Base-by-base conservation (phyloP, 176 grass and related monocot genomes). In the Dactylis glomerata region DNA sequence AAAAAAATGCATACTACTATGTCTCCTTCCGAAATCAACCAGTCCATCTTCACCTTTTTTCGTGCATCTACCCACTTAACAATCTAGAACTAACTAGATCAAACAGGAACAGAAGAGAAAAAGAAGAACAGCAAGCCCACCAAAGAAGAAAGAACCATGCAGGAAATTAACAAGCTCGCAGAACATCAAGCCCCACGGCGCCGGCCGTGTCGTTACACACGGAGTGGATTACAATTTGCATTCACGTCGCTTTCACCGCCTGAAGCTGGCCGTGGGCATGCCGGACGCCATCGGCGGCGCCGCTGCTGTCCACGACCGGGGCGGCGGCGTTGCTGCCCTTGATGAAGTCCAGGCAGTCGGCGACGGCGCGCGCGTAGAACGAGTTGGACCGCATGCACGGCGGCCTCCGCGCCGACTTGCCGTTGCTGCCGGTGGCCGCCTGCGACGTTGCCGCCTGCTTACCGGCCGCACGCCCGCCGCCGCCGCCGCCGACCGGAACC, bases 271-370 rank as follows among this genome's bases (percentile, higher is more conserved):
- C 56, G 38, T 63, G 16, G 37, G 36, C 76, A 22, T 27, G 76
- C 14, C 76, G 36, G 14, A 19, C 41, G 13, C 23, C n/a, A n/a
- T n/a, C 41, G 8, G 1, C 42, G 23, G 1, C 22, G 11, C 2
- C 40, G 24, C 7, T 8, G 64, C 0, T 50, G 68, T 46, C 15
- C 45, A n/a, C 24, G 3, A 11, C 22, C 23, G 59, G 77, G n/a
- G 77, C 23, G 77, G 55, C 62, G 69, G 55, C 71, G 83, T 90
- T 86, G 78, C 88, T 90, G 63, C 88, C 78, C 79, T 90, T 90
- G 64, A 90, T 90, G 83, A 90, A 90, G 73, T 90, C 88, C 8
- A 90, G 88, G 79, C 88, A 90, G 64, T 90, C 88, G 10, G 88
- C 88, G 15, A 90, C 88, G 78, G 88, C 88, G 42, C 83, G 88